Evolutionary conservation across 1,139 yeast genomes (phyloP).

Genomic region (Ogataea hybrid): DNA sequence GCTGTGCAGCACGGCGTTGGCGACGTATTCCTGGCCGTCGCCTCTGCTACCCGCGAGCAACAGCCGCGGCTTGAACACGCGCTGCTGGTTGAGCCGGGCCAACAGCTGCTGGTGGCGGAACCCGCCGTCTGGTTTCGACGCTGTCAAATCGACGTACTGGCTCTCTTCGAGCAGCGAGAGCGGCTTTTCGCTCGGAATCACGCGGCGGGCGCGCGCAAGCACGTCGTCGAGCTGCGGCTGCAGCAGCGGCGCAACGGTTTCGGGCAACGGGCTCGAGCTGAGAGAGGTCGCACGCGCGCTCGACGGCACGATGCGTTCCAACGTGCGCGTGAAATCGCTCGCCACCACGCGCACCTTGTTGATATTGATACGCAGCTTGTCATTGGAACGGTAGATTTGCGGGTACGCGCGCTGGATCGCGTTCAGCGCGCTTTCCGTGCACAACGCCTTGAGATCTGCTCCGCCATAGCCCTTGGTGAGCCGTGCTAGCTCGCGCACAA

Average conservation of each 20-base stretch:
- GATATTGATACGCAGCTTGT: slow-evolving; percentile 74
- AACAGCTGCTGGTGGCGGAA: slow-evolving; percentile 65
- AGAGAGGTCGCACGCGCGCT: slow-evolving; percentile 78
- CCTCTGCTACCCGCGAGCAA: slow-evolving; percentile 76
- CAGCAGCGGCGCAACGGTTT: slow-evolving; percentile 63
- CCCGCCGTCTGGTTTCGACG: slow-evolving; percentile 53
- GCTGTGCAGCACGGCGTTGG: slow-evolving; percentile 76
- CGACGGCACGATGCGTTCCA: slow-evolving; percentile 88
- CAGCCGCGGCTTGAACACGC: slow-evolving; percentile 81
- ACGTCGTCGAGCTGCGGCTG: slow-evolving; percentile 47
- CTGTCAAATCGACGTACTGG: slow-evolving; percentile 55
- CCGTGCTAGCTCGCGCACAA: slow-evolving; percentile 67
- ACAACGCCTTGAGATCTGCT: slow-evolving; percentile 90
- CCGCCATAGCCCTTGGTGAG: slow-evolving; percentile 98
- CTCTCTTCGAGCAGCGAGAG: slow-evolving; percentile 69
- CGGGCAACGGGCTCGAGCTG: slow-evolving; percentile 78
- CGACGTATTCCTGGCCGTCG: slow-evolving; percentile 84
- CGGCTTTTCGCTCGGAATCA: slow-evolving; percentile 65
- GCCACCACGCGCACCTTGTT: slow-evolving; percentile 72
- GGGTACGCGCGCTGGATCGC: slow-evolving; percentile 86
- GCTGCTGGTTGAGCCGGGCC: slow-evolving; percentile 55
- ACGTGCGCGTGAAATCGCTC: slow-evolving; percentile 81
- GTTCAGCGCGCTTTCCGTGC: slow-evolving; percentile 91
- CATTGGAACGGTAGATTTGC: slow-evolving; percentile 78
- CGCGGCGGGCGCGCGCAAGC: slow-evolving; percentile 46